Base-by-base conservation (phyloP, 768 basidiomycete genomes). In the Naganishia vaughanmartiniae region DNA sequence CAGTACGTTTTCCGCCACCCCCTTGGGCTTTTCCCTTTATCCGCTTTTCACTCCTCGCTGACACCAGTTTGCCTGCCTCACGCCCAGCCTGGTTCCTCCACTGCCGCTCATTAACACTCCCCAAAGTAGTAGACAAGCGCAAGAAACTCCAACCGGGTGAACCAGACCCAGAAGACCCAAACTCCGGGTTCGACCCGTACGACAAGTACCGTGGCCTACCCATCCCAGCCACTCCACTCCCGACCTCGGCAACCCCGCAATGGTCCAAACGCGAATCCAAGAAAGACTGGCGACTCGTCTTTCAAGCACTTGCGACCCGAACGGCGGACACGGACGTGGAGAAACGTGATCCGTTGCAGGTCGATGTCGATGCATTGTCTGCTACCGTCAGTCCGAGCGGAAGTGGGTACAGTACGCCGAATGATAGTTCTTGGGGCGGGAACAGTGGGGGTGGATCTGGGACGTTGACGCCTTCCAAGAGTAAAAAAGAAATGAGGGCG, bases 211-310 rank as follows among this genome's bases (percentile, higher is more conserved):
- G 77, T 31, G 73, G 74, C 57, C 73, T 81, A 34, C 76, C 80
- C 21, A 19, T 76, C 0, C 75, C 79, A 15, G 74, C 77, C 33
- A 72, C 72, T 12, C 73, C 73, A 4, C 60, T 80, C 19, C 80
- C 80, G 0, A 74, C 73, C 1, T 75, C 75, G 4, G 21, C 73
- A 14, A 75, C 75, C 26, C 79, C 78, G 2, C 93, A 93, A 80
- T 96, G 93, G 93, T 90, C 92, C 11, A 90, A 90, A 77, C 85
- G 89, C 68, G 93, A 96, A 80, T 93, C 91, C n/a, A 96, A 93
- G 79, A 89, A 92, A 81, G 89, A 89, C 73, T 96, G 93, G 93
- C 72, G 74, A 53, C 68, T 89, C 88, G 73, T 28, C 83, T 84
- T 71, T 45, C 65, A 74, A 21, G 21, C n/a, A 12, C 74, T 79